Percentiles rank a stretch among this genome's conserved stretches.
Conservation (phyloP, 2,329 filamentous ascomycete species). For the Alternaria sp. region DNA sequence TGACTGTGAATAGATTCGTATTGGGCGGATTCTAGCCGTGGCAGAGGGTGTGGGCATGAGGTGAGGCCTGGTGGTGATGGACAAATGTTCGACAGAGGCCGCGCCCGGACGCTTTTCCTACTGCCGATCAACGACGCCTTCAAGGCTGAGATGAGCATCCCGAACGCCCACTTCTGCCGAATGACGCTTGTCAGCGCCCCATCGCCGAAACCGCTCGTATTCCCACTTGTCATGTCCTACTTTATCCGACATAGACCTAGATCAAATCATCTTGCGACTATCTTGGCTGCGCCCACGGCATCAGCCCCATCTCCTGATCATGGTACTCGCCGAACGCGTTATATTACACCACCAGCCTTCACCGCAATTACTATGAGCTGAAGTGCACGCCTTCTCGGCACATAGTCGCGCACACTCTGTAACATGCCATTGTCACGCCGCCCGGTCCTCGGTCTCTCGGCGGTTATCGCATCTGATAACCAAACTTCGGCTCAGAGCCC, state of each 20-base stretch:
- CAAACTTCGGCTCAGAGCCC: background rate
- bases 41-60: conserved; percentile 9
- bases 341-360: background rate
- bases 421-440: conserved; percentile 1
- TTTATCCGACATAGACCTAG: conserved; percentile 10
- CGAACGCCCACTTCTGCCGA: conserved; percentile 11
- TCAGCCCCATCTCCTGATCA: conserved; percentile 3
- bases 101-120: conserved; percentile 10
- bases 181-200: conserved; percentile 6
- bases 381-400: conserved; percentile 3
- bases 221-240: conserved; percentile 3
- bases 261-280: background rate
- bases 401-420: conserved; percentile 6
- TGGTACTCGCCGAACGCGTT: background rate
- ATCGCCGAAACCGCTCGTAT: conserved; percentile 8
- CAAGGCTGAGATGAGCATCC: conserved; percentile 16
- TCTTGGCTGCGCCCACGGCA: background rate
- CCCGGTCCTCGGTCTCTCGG: conserved; percentile 7
- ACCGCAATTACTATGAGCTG: background rate
- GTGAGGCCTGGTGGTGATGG: conserved; percentile 21
- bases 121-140: conserved; percentile 16
- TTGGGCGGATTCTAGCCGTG: conserved; percentile 2
- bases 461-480: conserved; percentile 19
- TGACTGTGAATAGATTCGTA: background rate
- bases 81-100: conserved; percentile 4